Evolutionary conservation across 495 filamentous ascomycete genomes (phyloP), one percentile per base, ranked within the genome.

Genomic region (Aspergillus indologenus): DNA sequence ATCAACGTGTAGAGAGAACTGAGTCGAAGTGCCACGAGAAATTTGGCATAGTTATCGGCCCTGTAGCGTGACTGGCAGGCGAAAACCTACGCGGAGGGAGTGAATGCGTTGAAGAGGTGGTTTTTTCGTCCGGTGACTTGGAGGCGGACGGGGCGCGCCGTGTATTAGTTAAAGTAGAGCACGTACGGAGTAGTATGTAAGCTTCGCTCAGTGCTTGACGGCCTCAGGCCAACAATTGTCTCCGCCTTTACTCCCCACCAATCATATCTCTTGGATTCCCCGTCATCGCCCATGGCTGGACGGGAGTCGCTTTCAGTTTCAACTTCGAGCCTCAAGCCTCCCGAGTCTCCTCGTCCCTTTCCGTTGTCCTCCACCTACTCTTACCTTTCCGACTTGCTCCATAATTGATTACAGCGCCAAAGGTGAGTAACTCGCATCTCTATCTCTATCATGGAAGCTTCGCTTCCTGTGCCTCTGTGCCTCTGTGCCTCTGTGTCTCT

Each of bases 41-140:
- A 66, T 90, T 82, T 90, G 79, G 77, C 75, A 83, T 82, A 83
- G 80, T 80, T 79, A 79, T 79, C 75, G 69, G 72, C 63, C 64
- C 55, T 54, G 66, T 70, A 64, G 71, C 70, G 71, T 69, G 64
- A 66, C 66, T 74, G 75, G 62, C 56, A 66, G 70, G 60, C 51
- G 47, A 70, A 77, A 73, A 75, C 68, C 53, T 64, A 58, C 49
- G 24, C 24, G 47, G 67, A 69, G 64, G 57, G 65, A 60, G 66
- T 60, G 62, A 75, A 70, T 75, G 65, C 70, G 68, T 75, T 40
- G 66, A 71, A 68, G 67, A 70, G 65, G 70, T 73, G 71, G 67
- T 77, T 79, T 78, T 77, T 77, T 77, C 71, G 47, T 70, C 59
- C 49, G 53, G 61, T 62, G 60, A 69, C 57, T 40, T 40, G 34